Base-by-base conservation (phyloP, 2,329 filamentous ascomycete species). In the Nigrospora osmanthi region DNA sequence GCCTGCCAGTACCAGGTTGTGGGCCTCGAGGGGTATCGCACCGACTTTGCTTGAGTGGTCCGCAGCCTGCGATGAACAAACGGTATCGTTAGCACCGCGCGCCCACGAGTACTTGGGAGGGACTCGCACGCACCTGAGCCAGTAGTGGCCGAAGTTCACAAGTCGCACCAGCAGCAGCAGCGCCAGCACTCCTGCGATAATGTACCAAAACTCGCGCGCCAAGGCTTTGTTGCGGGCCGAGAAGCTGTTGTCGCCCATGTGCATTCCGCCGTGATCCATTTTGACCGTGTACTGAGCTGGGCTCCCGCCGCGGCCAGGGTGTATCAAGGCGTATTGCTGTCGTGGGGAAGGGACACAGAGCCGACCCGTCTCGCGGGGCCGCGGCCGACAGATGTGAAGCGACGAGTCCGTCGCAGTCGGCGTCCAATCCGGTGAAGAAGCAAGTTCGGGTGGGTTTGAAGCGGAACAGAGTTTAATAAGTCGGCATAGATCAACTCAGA, bases 181-280 rank as follows among this genome's bases (percentile, higher is more conserved):
- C 2, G 64, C 72, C 5, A 78, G 55, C 19, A 73, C 68, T 14
- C 65, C 71, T 9, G 69, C 75, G 34, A 79, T 62, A 32, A 78
- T 70, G 55, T 81, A 82, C 79, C 79, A 83, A 54, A 74, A 83
- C 2, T 68, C 69, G 15, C 66, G 67, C 14, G 78, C 77, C 42
- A 80, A 67, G 35, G 63, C 65, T 55, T 68, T 68, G 54, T 81
- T 80, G 34, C 62, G 62, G 2, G 59, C 48, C 46, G 66, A 62
- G 55, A 74, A 72, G 55, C 65, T 59, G 42, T 59, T 63, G 15
- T 65, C 62, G 40, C 48, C 47, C 54, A 55, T 56, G 45, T 45
- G 48, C 59, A 58, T 63, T 33, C 47, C 49, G n/a, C 52, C 56
- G 61, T 62, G 65, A 34, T 44, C 40, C 41, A 39, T 35, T 19